Evolutionary conservation across 192 early-diverging fungal genomes (phyloP).

Genomic region (Haplosporangium gracile): DNA sequence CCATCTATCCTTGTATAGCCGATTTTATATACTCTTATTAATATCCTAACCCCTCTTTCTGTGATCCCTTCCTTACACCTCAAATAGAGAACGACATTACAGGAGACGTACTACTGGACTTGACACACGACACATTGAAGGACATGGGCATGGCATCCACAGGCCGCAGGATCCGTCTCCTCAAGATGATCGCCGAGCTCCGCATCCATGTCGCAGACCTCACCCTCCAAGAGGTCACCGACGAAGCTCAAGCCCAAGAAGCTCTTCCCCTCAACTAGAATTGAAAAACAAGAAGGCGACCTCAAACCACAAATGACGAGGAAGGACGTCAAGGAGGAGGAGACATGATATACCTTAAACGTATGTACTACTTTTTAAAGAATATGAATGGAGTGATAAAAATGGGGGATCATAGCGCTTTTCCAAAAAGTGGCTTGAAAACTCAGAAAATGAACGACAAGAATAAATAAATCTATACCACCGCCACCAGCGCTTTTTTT

Average conservation of each 20-base stretch:
- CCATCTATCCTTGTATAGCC: background rate
- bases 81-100: conserved; percentile 80
- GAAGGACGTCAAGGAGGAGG: too few relatives aligned
- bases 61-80: background rate
- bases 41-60: background rate
- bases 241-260: conserved; percentile 21
- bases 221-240: conserved; percentile 34
- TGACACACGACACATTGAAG: conserved; percentile 85
- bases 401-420: too few relatives aligned
- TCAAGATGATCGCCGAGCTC: conserved; percentile 50
- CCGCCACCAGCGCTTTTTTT: too few relatives aligned
- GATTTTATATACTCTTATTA: background rate
- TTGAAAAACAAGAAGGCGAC: too few relatives aligned
- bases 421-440: too few relatives aligned
- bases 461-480: too few relatives aligned
- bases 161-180: conserved; percentile 85
- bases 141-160: conserved; percentile 85
- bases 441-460: too few relatives aligned
- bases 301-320: too few relatives aligned
- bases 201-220: conserved; percentile 40
- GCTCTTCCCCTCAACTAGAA: conserved; percentile 21
- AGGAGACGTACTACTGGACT: conserved; percentile 85
- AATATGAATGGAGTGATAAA: too few relatives aligned
- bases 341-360: too few relatives aligned
- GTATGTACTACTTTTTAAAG: too few relatives aligned